Base-by-base conservation (phyloP, 2,329 filamentous ascomycete genomes). In the Diaporthe citriasiana region DNA sequence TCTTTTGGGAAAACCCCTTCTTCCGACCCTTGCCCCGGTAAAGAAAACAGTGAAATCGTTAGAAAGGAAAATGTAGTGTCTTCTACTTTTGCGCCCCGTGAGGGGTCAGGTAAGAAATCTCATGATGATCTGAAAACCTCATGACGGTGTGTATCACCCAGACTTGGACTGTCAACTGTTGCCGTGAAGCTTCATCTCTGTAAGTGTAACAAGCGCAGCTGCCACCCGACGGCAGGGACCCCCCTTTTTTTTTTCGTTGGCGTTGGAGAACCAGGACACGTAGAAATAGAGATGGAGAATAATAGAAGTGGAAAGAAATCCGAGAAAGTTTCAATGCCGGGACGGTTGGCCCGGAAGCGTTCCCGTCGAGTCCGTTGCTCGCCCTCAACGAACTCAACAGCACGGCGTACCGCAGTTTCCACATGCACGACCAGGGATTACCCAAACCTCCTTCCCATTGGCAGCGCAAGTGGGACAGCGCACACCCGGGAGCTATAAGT, bases 381-480 rank as follows among this genome's bases (percentile, higher is more conserved):
- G 40, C 40, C 30, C 74, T 63, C 53, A 68, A 56, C 38, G 55
- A 27, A 47, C 53, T 70, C 57, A 82, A 74, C 81, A 81, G 76
- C 81, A 81, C 47, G 85, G 84, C 33, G 87, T 88, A 66, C 87
- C 87, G 79, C 87, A 89, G 76, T 86, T 85, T 42, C 85, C 84
- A 78, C 88, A 90, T 68, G 82, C 82, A 73, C 86, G 84, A 70
- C 88, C 88, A 42, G 87, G 87, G 75, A 89, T 87, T 33, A 90
- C 88, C 88, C 88, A 90, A 56, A 87, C 86, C 77, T 89, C 88
- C 75, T 86, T 83, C 74, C 88, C 88, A 59, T 83, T 81, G 55
- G 81, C 79, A 68, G 84, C 83, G 77, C 88, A 90, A 6, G 84
- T 89, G 63, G 87, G 87, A 79, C 88, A 90, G 77, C 84, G 83